Evolutionary conservation across 495 filamentous ascomycete genomes (phyloP).

Genomic region (Annulohypoxylon maeteangense): DNA sequence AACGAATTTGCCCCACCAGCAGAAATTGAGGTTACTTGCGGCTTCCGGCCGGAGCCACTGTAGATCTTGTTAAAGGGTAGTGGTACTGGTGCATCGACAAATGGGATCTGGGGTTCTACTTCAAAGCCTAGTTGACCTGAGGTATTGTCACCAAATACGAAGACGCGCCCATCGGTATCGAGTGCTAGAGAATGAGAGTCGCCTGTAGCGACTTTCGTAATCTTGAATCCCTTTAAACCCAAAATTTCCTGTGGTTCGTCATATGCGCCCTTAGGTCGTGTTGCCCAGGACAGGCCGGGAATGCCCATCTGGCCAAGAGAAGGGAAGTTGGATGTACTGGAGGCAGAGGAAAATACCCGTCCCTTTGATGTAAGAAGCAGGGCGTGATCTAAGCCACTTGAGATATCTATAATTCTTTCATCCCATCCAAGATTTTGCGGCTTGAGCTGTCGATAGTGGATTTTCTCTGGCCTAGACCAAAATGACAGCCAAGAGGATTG

Average conservation of each 20-base stretch:
- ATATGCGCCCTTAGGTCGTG: constrained; percentile 78
- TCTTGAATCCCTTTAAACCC: constrained; percentile 63
- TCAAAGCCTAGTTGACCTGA: constrained; percentile 86
- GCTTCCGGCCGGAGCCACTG: constrained; percentile 63
- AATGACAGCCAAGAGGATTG: constrained; percentile 78
- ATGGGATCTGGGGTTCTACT: constrained; percentile 66
- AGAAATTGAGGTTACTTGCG: constrained; percentile 75
- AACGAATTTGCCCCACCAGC: constrained; percentile 89
- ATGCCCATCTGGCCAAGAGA: constrained; percentile 87
- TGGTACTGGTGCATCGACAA: constrained; percentile 73
- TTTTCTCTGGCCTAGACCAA: constrained; percentile 65
- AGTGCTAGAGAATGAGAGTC: constrained; percentile 87
- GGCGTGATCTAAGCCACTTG: constrained; percentile 83
- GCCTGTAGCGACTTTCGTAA: constrained; percentile 80
- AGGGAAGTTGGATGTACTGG: constrained; percentile 80
- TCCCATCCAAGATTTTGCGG: constrained; percentile 73
- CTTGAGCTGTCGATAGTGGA: constrained; percentile 74
- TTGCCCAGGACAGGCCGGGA: constrained; percentile 80
- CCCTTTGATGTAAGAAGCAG: constrained; percentile 86
- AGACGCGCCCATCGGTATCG: constrained; percentile 79
- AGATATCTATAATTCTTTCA: constrained; percentile 79
- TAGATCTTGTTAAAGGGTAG: constrained; percentile 78
- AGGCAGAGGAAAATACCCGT: constrained; percentile 85
- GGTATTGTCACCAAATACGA: constrained; percentile 90
- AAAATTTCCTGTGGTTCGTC: constrained; percentile 78